Percentiles rank a stretch among this genome's conserved stretches.
These are phyloP conservation scores for Solanum boliviense DNA, from an alignment of 257 asterid genomes.

Conservation along the genomic window DNA sequence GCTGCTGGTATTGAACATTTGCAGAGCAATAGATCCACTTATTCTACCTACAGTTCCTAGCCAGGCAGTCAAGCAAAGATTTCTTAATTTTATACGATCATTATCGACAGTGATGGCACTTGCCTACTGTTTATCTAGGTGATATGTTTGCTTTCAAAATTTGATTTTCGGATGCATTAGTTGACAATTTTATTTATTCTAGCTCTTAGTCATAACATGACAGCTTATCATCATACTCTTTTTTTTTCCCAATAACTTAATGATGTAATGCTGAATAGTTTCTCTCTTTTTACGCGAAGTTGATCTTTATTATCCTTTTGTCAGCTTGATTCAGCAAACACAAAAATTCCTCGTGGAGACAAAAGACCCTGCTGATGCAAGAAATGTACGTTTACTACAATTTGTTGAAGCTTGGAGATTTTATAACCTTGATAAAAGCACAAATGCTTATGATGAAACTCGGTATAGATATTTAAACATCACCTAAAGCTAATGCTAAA, in stretches of 20 bases:
- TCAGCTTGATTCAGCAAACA: slow-evolving; percentile 81
- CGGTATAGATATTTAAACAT: background rate
- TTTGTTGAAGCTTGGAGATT: background rate
- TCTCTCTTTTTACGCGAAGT: background rate
- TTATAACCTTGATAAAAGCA: background rate
- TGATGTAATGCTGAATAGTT: background rate
- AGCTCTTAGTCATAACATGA: background rate
- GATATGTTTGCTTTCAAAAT: slow-evolving; percentile 1
- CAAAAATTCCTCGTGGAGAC: slow-evolving; percentile 84
- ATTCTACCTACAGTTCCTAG: slow-evolving; percentile 73
- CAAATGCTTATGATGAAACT: background rate
- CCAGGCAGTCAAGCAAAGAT: slow-evolving; percentile 70
- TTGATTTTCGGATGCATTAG: background rate
- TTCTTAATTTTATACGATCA: slow-evolving; percentile 71
- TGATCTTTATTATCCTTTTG: slow-evolving; percentile 1
- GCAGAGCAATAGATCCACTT: slow-evolving; percentile 82
- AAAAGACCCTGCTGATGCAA: slow-evolving; percentile 51
- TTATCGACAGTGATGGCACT: slow-evolving; percentile 84
- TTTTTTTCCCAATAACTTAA: background rate
- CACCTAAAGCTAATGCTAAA: background rate
- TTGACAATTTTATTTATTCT: background rate
- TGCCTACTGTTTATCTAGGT: slow-evolving; percentile 92
- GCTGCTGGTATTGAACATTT: background rate
- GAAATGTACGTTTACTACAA: slow-evolving; percentile 37
- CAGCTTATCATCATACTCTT: background rate